Conservation (phyloP, 2,329 filamentous ascomycete species). For the Fusarium nematophilum region DNA sequence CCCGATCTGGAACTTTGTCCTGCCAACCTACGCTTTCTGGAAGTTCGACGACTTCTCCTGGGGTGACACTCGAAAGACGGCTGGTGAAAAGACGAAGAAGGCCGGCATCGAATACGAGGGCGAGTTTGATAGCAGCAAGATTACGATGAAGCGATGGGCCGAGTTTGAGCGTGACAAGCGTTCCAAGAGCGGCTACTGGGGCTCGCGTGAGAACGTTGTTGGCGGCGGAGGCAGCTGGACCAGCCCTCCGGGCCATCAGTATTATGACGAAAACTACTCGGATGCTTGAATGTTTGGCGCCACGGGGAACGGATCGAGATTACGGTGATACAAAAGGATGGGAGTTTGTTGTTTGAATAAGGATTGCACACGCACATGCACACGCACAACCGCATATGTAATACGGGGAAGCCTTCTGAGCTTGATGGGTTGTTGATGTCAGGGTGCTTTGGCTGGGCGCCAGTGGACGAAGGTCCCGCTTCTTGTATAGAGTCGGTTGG, state of each 20-base stretch:
- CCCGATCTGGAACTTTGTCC: slow-evolving; percentile 96
- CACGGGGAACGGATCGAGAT: slow-evolving; percentile 24
- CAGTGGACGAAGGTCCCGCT: slow-evolving; percentile 21
- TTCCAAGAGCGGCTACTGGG: slow-evolving; percentile 62
- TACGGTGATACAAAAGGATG: slow-evolving; percentile 33
- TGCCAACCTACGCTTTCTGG: slow-evolving; percentile 96
- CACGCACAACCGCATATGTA: slow-evolving; percentile 37
- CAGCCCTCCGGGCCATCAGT: slow-evolving; percentile 56
- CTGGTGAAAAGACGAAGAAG: slow-evolving; percentile 89
- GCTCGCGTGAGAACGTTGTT: slow-evolving; percentile 62
- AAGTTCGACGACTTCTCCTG: slow-evolving; percentile 99
- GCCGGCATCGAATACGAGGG: slow-evolving; percentile 88
- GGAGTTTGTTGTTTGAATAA: slow-evolving; percentile 38
- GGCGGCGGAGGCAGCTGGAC: slow-evolving; percentile 58
- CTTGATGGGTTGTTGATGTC: slow-evolving; percentile 30
- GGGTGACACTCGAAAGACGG: slow-evolving; percentile 97
- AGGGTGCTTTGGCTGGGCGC: slow-evolving; percentile 20
- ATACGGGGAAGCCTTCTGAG: slow-evolving; percentile 36
- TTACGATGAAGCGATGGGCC: slow-evolving; percentile 98
- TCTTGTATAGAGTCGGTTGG: slow-evolving; percentile 41
- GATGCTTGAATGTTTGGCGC: slow-evolving; percentile 54
- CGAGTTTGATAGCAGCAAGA: slow-evolving; percentile 98
- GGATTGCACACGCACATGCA: slow-evolving; percentile 27
- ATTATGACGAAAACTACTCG: slow-evolving; percentile 67
- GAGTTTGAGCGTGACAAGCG: slow-evolving; percentile 85